phyloP scores from a whole-genome alignment of 345 rosid species.

The Moricandia arvensis region DNA sequence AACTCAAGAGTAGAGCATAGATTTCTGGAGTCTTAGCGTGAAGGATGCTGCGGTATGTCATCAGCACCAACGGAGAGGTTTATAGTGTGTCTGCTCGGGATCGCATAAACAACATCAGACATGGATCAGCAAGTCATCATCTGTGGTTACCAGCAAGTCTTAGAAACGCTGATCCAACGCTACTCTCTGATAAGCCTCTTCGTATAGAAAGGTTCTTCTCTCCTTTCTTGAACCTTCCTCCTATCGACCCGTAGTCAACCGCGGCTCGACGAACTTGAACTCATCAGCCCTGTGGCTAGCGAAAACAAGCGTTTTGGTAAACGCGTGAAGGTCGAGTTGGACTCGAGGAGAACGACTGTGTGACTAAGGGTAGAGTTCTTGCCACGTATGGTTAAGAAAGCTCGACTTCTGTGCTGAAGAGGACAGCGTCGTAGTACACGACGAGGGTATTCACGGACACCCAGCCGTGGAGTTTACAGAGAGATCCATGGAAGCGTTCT shows the following conservation, averaged over 20 bases:
- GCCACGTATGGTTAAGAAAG: constrained; percentile 72
- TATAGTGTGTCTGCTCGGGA: constrained; percentile 81
- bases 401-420: constrained; percentile 79
- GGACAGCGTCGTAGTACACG: constrained; percentile 81
- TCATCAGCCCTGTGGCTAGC: constrained; percentile 48
- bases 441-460: constrained; percentile 76
- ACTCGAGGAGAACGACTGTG: constrained; percentile 79
- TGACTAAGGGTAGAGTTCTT: constrained; percentile 76
- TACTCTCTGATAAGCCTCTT: constrained; percentile 80
- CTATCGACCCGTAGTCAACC: constrained; percentile 74
- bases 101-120: constrained; percentile 93
- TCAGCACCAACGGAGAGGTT: constrained; percentile 88
- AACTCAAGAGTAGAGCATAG: constrained; percentile 82
- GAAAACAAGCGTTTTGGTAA: constrained; percentile 55
- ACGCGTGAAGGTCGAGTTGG: constrained; percentile 81
- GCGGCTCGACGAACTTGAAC: constrained; percentile 70
- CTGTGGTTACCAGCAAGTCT: constrained; percentile 68
- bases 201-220: constrained; percentile 78
- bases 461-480: constrained; percentile 90
- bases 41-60: constrained; percentile 60
- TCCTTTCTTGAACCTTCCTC: constrained; percentile 75
- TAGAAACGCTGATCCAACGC: constrained; percentile 75
- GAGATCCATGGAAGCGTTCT: constrained; percentile 74
- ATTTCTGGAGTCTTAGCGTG: constrained; percentile 79
- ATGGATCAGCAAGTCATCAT: constrained; percentile 78